Evolutionary conservation across 1,284 basidiomycete species (phyloP).

Genomic region (Microbotryum silenes-acaulis): DNA sequence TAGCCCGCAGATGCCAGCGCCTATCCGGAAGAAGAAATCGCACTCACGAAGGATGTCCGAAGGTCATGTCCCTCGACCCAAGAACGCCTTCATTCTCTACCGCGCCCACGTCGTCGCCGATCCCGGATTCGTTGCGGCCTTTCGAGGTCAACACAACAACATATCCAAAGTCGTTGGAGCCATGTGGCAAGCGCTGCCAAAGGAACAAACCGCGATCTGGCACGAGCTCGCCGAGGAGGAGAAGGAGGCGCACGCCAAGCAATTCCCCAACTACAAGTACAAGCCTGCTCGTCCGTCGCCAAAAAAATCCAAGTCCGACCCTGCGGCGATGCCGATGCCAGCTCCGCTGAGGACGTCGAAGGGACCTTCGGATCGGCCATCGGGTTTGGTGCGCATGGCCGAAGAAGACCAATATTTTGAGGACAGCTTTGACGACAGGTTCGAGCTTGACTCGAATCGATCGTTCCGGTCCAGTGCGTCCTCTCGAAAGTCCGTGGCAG

Average conservation of each 20-base stretch:
- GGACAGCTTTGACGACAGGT: no score
- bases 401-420: no score
- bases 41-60: slow-evolving; percentile 33
- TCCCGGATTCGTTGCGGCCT: slow-evolving; percentile 63
- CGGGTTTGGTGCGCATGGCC: no score
- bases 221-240: slow-evolving; percentile 21
- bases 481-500: no score
- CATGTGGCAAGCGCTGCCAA: slow-evolving; percentile 13
- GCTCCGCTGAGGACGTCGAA: no score
- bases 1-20: background rate
- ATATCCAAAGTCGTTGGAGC: slow-evolving; percentile 17
- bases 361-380: no score
- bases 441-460: no score
- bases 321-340: no score
- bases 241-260: slow-evolving; percentile 14
- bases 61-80: slow-evolving; percentile 74
- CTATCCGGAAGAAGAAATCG: slow-evolving; percentile 8
- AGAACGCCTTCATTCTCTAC: slow-evolving; percentile 90
- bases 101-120: slow-evolving; percentile 72
- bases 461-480: no score
- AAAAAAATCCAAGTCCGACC: background rate
- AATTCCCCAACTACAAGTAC: slow-evolving; percentile 20
- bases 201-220: slow-evolving; percentile 15
- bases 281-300: slow-evolving; percentile 5
- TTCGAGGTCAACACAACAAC: slow-evolving; percentile 16